phyloP scores from a whole-genome alignment of 495 filamentous ascomycete genomes.

The Pseudevernia furfuracea region DNA sequence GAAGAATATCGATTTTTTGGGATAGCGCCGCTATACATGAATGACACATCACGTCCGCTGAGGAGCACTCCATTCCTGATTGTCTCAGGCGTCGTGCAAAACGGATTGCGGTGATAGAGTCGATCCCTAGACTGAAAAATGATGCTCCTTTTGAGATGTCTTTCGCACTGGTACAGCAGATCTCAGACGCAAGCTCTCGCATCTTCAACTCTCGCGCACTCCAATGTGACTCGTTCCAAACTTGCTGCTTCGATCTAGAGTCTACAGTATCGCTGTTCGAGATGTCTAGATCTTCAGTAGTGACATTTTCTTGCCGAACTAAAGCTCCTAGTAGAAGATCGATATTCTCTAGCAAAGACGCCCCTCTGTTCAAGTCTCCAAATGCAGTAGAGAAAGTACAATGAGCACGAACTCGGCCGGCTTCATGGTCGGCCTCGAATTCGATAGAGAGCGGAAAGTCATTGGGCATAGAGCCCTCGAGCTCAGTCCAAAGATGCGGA shows the following conservation, averaged over 20 bases:
- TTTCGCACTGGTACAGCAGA: slow-evolving; percentile 21
- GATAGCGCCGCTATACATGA: slow-evolving; percentile 31
- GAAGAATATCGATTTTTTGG: slow-evolving; percentile 19
- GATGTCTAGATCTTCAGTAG: slow-evolving; percentile 14
- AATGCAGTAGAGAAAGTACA: slow-evolving; percentile 28
- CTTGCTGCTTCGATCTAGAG: slow-evolving; percentile 1
- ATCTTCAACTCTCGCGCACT: slow-evolving; percentile 26
- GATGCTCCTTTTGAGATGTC: slow-evolving; percentile 30
- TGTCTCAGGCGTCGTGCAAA: slow-evolving; percentile 30
- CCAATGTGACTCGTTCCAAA: slow-evolving; percentile 28
- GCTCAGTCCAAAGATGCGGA: slow-evolving; percentile 28
- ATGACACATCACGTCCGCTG: slow-evolving; percentile 34
- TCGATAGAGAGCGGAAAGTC: slow-evolving; percentile 35
- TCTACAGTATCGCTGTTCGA: not conserved
- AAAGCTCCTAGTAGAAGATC: slow-evolving; percentile 30
- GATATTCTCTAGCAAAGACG: slow-evolving; percentile 31
- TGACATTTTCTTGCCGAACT: slow-evolving; percentile 26
- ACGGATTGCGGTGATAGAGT: slow-evolving; percentile 35
- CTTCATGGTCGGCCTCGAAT: slow-evolving; percentile 27
- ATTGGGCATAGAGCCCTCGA: slow-evolving; percentile 32
- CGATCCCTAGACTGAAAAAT: slow-evolving; percentile 33
- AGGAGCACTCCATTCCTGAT: slow-evolving; percentile 27
- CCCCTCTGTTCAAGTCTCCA: slow-evolving; percentile 21
- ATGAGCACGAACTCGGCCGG: slow-evolving; percentile 24
- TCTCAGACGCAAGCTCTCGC: slow-evolving; percentile 21